These are phyloP conservation scores for Boletus rufocinnamomeus DNA, from an alignment of 768 basidiomycete species.

Conservation along the genomic window DNA sequence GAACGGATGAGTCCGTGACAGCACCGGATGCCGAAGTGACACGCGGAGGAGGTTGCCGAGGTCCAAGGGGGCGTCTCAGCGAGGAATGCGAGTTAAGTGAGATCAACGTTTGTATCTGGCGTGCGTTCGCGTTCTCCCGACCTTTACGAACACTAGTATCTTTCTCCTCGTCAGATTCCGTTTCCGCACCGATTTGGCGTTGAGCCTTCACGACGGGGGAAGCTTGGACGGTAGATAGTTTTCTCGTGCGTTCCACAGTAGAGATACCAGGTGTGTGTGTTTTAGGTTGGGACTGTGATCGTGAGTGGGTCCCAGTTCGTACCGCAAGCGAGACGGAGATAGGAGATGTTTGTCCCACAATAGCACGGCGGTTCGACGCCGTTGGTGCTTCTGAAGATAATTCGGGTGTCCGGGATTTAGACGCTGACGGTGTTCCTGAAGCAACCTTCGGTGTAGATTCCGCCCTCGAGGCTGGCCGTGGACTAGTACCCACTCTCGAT, in stretches of 20 bases:
- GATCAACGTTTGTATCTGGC: conserved; percentile 16
- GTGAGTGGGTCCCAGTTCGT: conserved; percentile 21
- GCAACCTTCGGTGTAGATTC: conserved; percentile 2
- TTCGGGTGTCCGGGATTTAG: conserved; percentile 3
- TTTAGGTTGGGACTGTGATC: conserved; percentile 41
- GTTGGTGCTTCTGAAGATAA: not conserved
- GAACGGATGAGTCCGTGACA: conserved; percentile 4
- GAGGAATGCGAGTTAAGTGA: conserved; percentile 28
- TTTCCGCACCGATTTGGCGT: conserved; percentile 14
- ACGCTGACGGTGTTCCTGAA: not conserved
- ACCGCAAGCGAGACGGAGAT: not conserved
- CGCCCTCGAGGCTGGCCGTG: conserved; percentile 21
- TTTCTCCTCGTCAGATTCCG: not conserved
- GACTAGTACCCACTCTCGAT: conserved; percentile 19
- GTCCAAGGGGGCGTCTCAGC: conserved; percentile 24
- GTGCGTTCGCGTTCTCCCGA: not conserved
- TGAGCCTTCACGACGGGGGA: conserved; percentile 27
- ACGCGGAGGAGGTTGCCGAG: conserved; percentile 23
- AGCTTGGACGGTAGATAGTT: conserved; percentile 34
- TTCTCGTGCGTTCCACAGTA: conserved; percentile 19
- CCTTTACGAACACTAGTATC: not conserved
- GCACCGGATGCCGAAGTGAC: not conserved
- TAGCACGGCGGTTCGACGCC: not conserved
- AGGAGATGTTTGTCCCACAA: not conserved
- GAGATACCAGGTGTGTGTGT: conserved; percentile 16